phyloP scores from a whole-genome alignment of 2,329 filamentous ascomycete genomes.

The Cordyceps fumosorosea region DNA sequence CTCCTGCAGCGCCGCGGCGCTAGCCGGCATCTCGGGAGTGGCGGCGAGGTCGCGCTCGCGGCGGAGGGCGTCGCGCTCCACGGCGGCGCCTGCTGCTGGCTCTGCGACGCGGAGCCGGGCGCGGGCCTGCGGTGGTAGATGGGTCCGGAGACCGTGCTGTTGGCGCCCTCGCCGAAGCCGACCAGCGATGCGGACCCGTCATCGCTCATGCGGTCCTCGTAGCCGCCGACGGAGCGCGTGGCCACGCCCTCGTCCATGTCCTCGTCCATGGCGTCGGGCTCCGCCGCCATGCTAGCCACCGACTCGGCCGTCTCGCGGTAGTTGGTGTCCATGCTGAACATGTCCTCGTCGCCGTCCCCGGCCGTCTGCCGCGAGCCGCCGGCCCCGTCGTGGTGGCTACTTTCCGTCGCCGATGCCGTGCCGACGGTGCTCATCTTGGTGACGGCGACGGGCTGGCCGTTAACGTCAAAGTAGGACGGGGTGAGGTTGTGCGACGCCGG shows the following conservation, averaged over 20 bases:
- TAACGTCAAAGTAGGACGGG: slow-evolving; percentile 75
- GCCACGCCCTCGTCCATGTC: slow-evolving; percentile 39
- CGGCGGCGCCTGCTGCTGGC: slow-evolving; percentile 20
- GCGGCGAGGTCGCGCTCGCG: slow-evolving; percentile 25
- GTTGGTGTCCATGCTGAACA: slow-evolving; percentile 62
- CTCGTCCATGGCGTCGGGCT: slow-evolving; percentile 45
- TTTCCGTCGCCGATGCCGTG: slow-evolving; percentile 80
- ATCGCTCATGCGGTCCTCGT: slow-evolving; percentile 73
- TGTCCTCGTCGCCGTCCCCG: slow-evolving; percentile 58
- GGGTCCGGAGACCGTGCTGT: slow-evolving; percentile 74
- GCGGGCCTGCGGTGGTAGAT: slow-evolving; percentile 53
- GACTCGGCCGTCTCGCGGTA: slow-evolving; percentile 51
- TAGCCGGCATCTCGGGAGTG: slow-evolving; percentile 36
- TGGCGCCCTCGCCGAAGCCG: slow-evolving; percentile 87
- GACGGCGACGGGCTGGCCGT: slow-evolving; percentile 58
- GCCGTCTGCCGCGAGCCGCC: slow-evolving; percentile 39
- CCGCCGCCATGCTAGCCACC: slow-evolving; percentile 48
- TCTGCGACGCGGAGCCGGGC: slow-evolving; percentile 31
- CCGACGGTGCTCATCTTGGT: slow-evolving; percentile 88
- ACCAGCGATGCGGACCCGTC: slow-evolving; percentile 79
- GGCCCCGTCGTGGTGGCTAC: slow-evolving; percentile 57
- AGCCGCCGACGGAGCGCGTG: slow-evolving; percentile 42
- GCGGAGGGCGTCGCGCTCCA: slow-evolving; percentile 31
- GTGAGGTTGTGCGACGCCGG: slow-evolving; percentile 37
- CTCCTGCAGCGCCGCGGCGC: slow-evolving; percentile 42